A percentile compares a stretch with the other conserved stretches of the same genome.
Conservation (phyloP, 306 rosid species). For the Albizia julibrissin region DNA sequence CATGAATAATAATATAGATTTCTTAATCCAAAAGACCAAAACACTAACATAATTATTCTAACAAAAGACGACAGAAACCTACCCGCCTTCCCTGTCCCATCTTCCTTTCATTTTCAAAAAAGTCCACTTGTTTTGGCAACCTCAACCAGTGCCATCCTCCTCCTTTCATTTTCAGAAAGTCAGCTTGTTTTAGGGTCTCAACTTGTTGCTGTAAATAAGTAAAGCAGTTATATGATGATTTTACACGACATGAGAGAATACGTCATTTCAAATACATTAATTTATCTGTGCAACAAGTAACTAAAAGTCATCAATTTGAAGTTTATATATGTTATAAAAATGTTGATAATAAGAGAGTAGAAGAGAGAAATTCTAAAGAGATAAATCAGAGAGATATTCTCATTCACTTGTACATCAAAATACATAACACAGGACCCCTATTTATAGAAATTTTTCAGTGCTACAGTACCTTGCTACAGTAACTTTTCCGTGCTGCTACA, state of each 20-base stretch:
- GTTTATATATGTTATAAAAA: too few relatives aligned
- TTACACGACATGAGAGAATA: not conserved
- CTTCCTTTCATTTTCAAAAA: not conserved
- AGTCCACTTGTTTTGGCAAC: not conserved
- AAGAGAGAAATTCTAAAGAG: too few relatives aligned
- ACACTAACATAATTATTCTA: not conserved
- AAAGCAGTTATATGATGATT: not conserved
- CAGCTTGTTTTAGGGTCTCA: not conserved
- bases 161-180: not conserved
- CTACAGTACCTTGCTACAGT: too few relatives aligned
- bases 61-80: not conserved
- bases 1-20: not conserved
- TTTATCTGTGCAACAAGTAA: not conserved
- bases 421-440: too few relatives aligned
- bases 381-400: too few relatives aligned
- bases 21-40: not conserved
- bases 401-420: too few relatives aligned
- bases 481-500: too few relatives aligned
- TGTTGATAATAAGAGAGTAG: too few relatives aligned
- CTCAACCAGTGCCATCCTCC: not conserved
- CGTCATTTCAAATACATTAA: not conserved
- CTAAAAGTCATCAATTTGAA: not conserved
- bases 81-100: not conserved
- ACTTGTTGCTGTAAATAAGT: not conserved
- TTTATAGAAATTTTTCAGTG: too few relatives aligned